Evolutionary conservation across 768 basidiomycete species (phyloP), one percentile per base, ranked within the genome.

Genomic region (Suillus clintonianus): DNA sequence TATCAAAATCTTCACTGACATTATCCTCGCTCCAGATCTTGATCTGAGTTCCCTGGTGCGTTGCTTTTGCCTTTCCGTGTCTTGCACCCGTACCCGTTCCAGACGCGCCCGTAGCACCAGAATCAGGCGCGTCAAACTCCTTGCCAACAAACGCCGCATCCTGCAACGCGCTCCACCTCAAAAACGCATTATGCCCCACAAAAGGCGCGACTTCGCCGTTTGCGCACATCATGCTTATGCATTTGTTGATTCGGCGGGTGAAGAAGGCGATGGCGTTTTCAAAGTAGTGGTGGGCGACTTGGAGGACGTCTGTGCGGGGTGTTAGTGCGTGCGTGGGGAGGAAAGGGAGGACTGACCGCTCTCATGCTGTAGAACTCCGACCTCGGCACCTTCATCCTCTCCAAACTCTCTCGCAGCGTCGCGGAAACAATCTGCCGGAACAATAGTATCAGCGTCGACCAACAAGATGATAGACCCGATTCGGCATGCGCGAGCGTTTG

Each of bases 231-330:
- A 93, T 86, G 0, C 91, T 89, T 43, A 93, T 93, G 72, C 84
- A 87, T 73, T 86, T 87, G 74, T 95, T 94, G 78, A 96, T 93
- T 42, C 92, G 85, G 24, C 88, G 86, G 1, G 94, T 95, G 77
- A 97, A 96, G 75, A 89, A 89, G 14, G 94, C 86, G 64, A 96
- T 89, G 19, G 91, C 92, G 68, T 94, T 94, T 73, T 97, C 94
- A 70, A 96, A 95, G 77, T 91, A 95, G 75, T 94, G 89, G 74
- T 90, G 81, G 0, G 89, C 92, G 61, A 94, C 92, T 75, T 95
- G 92, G 89, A 95, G 93, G 68, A 95, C 93, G 69, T 93, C 91
- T 47, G 59, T 68, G 61, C 67, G 54, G 55, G 62, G 10, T 34
- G 11, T 14, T 41, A 27, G 27, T 27, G 27, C 27, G 27, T 27